Base-by-base conservation (phyloP, 2,329 filamentous ascomycete species). In the Talaromyces sp. region DNA sequence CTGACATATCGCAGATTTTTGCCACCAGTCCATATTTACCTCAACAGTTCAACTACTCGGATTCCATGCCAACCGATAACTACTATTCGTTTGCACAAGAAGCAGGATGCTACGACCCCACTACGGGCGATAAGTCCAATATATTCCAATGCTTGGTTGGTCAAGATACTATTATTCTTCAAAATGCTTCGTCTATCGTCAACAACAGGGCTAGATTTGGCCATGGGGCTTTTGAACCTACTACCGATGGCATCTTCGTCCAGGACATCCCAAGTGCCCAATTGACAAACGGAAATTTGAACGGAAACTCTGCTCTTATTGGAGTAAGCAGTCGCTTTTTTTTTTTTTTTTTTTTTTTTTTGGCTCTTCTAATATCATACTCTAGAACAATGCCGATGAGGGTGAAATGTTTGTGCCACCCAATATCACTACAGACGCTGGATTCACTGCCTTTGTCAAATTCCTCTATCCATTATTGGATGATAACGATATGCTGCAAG, bases 11-110 rank as follows among this genome's bases (percentile, higher is more conserved):
- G 23, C 67, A 76, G 67, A 64, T 58, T 44, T 71, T 77, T 33
- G 68, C 79, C 1, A 73, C 76, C 3, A 79, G 76, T 6, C 83
- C 84, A 4, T 86, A 83, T 65, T 74, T 85, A n/a, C 83, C 84
- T 0, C 81, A 81, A 60, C 82, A 85, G 64, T 84, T 83, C 68
- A 75, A 72, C 10, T 83, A 81, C 66, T 75, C 79, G 56, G 79
- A 79, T 14, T 75, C 71, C 40, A 68, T 79, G 10, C 79, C 82
- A 0, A 75, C 80, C 2, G 72, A 78, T 33, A 5, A 83, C 14
- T 61, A 83, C 66, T 76, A 81, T 57, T 72, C 72, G 3, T 80
- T 84, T 63, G 81, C 77, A 0, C 65, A 66, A 4, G 61, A 70
- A 14, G 78, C 74, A 1, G 77, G 78, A 0, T 83, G 81, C 63